Percentiles rank a stretch among this genome's conserved stretches.
Conservation (phyloP, 129 eudicot genomes). For the Flaveria linearis region DNA sequence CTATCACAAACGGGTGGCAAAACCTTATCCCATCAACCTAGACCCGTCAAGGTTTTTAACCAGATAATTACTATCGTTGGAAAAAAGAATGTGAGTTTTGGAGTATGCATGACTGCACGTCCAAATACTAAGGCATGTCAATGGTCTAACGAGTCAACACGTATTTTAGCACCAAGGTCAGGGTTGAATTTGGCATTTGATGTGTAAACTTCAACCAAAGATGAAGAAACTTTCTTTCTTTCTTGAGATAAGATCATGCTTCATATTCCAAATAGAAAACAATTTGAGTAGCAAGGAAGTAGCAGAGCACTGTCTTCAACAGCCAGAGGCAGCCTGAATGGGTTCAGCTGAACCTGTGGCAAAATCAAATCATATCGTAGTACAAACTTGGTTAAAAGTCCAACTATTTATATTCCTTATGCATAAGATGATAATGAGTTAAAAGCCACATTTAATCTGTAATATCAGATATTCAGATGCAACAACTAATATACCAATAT, state of each 20-base stretch:
- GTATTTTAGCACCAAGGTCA: background rate
- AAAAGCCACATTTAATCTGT: background rate
- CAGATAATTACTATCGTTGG: no score
- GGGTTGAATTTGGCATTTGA: slow-evolving; percentile 8
- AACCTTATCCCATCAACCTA: no score
- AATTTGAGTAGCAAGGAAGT: slow-evolving; percentile 93
- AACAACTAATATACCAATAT: background rate
- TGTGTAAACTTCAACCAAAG: background rate
- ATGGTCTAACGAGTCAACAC: background rate
- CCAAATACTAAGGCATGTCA: background rate
- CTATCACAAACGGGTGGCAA: no score
- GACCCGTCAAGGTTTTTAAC: no score
- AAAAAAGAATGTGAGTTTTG: no score
- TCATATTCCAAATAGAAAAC: slow-evolving; percentile 83
- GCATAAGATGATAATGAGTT: background rate
- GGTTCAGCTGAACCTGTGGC: slow-evolving; percentile 76
- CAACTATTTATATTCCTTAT: background rate
- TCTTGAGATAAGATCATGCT: background rate
- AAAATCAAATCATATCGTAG: slow-evolving; percentile 16
- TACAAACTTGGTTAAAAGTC: background rate
- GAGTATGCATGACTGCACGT: no score
- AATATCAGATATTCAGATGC: background rate
- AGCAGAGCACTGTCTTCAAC: slow-evolving; percentile 67
- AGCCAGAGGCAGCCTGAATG: slow-evolving; percentile 84
- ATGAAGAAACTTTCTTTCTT: no score